These are phyloP conservation scores for Eucommia ulmoides DNA, from an alignment of 257 asterid genomes.

Conservation along the genomic window DNA sequence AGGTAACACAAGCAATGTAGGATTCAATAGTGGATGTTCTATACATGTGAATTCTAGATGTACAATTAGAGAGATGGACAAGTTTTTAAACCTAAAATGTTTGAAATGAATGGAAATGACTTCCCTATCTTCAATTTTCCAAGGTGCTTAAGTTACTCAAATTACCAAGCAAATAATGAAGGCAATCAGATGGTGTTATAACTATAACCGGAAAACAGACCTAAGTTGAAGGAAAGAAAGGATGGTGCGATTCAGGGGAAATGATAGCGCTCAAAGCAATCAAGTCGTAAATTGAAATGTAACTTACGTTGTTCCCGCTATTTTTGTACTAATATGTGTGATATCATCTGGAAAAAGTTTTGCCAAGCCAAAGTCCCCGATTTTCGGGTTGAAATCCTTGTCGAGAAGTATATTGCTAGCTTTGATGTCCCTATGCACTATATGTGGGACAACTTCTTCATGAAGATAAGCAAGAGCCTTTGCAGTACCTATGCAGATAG, in stretches of 20 bases:
- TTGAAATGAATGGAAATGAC: no score
- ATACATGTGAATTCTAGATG: no score
- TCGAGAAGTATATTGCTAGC: conserved; percentile 86
- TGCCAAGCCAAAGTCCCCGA: conserved; percentile 95
- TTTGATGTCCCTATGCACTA: conserved; percentile 88
- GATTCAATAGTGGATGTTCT: no score
- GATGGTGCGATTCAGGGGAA: background rate
- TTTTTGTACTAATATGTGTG: conserved; percentile 84
- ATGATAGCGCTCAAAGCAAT: background rate
- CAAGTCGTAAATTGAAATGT: conserved; percentile 9
- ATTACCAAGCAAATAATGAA: background rate
- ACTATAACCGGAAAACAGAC: background rate
- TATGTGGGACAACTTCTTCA: conserved; percentile 68
- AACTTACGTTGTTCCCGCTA: conserved; percentile 89
- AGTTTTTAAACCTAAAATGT: no score
- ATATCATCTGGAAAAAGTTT: conserved; percentile 82
- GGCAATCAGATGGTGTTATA: background rate
- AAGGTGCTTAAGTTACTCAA: background rate
- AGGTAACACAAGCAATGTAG: no score
- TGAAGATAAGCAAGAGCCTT: conserved; percentile 81
- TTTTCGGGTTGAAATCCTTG: conserved; percentile 58
- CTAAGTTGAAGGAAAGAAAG: background rate
- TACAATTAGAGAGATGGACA: no score
- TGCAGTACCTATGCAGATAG: conserved; percentile 71
- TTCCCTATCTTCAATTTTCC: background rate